Base-by-base conservation (phyloP, 352 stramenopile genomes). In the Detonula confervacea region DNA sequence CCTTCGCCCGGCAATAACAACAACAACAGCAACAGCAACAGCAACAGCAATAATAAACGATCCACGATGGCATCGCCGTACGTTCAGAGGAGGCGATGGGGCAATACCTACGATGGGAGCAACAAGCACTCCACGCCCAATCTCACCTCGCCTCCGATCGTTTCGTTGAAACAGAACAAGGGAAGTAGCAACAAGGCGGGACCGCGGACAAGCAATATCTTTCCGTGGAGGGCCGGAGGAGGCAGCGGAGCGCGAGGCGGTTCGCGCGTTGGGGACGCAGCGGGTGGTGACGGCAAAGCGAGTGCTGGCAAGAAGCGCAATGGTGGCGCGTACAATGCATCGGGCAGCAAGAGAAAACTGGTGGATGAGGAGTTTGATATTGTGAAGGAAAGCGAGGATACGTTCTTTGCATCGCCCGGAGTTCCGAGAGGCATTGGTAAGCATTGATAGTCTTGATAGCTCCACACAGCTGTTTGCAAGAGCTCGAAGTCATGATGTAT, bases 391-490 rank as follows among this genome's bases (percentile, higher is more conserved):
- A 65, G 27, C 0, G 70, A 81, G 0, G 56, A 60, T 24, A 59
- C 44, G 22, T 80, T 86, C 51, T 86, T 86, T 70, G n/a, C 71
- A 18, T 79, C 65, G 25, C 71, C 78, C 51, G 71, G 70, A 56
- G 59, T 86, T 25, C 78, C 78, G 55, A 69, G 78, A 46, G 78
- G 78, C 22, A 75, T 86, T 29, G 68, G 76, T 84, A 56, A 76
- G 74, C 51, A 51, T 18, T 27, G 16, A 5, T 44, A n/a, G n/a
- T n/a, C n/a, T n/a, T n/a, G n/a, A n/a, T n/a, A n/a, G n/a, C n/a
- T n/a, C n/a, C n/a, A n/a, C n/a, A n/a, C n/a, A n/a, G n/a, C n/a
- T n/a, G n/a, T n/a, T n/a, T n/a, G n/a, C n/a, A n/a, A n/a, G n/a
- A n/a, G n/a, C n/a, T n/a, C n/a, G n/a, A n/a, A n/a, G n/a, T n/a